Percentiles rank a stretch among this genome's conserved stretches.
Evolutionary conservation across 179 eudicot genomes (phyloP).

Genomic region (Beta corolliflora): DNA sequence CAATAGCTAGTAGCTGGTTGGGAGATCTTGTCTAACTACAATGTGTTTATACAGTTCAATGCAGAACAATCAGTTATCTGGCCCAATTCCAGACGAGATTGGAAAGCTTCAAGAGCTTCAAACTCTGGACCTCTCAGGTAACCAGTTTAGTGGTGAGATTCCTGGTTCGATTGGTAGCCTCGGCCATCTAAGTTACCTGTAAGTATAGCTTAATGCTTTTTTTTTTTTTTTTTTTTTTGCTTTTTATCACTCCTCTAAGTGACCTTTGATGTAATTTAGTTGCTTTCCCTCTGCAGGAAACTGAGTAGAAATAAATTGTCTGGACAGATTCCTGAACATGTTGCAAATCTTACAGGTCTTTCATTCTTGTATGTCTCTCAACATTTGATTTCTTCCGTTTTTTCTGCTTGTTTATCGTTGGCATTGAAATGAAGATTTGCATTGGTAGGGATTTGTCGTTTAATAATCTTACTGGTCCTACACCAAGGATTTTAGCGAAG

Average conservation of each 20-base stretch:
- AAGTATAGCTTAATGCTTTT: slow-evolving; percentile 36
- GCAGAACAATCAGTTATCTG: slow-evolving; percentile 75
- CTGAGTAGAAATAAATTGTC: slow-evolving; percentile 71
- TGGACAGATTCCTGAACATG: slow-evolving; percentile 70
- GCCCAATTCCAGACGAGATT: slow-evolving; percentile 69
- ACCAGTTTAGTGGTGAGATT: slow-evolving; percentile 73
- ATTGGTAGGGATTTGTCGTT: slow-evolving; percentile 76
- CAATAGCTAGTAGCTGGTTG: slow-evolving; percentile 1
- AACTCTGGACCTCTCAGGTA: slow-evolving; percentile 91
- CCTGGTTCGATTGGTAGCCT: slow-evolving; percentile 82
- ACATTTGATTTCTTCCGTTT: slow-evolving; percentile 7
- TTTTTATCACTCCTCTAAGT: not conserved
- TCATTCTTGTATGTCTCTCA: slow-evolving; percentile 82
- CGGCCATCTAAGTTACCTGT: slow-evolving; percentile 75
- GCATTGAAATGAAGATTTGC: not conserved
- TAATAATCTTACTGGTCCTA: slow-evolving; percentile 87
- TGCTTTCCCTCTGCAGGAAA: slow-evolving; percentile 52
- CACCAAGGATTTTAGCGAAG: slow-evolving; percentile 72
- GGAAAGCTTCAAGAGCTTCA: slow-evolving; percentile 70
- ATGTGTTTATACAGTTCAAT: slow-evolving; percentile 54
- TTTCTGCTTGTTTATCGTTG: not conserved
- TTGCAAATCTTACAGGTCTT: slow-evolving; percentile 83
- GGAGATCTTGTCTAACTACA: not conserved
- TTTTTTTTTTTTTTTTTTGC: not conserved
- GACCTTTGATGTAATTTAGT: not conserved